Percentiles rank a stretch among this genome's conserved stretches.
Conservation (phyloP, 495 filamentous ascomycete genomes). For the Daldinia loculata region DNA sequence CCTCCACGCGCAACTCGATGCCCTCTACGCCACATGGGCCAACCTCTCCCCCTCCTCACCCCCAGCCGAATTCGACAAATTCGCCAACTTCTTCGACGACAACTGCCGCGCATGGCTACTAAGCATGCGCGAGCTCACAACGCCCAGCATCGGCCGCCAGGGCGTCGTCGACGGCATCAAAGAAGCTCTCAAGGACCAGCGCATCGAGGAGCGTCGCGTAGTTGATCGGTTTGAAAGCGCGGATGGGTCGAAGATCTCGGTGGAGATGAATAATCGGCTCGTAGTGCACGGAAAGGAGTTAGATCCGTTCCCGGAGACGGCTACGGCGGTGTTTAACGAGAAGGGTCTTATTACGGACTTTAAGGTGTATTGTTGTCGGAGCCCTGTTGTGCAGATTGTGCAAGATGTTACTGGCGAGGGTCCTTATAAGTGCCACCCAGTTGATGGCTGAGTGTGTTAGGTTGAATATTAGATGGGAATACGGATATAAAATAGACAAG, state of each 20-base stretch:
- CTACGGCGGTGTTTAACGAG: background rate
- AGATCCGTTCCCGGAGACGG: background rate
- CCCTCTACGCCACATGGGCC: background rate
- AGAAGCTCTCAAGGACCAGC: background rate
- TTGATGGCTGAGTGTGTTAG: background rate
- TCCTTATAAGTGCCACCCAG: background rate
- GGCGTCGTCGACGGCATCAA: background rate
- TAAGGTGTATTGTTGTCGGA: background rate
- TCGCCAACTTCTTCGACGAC: background rate
- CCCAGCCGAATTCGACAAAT: background rate
- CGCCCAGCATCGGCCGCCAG: background rate
- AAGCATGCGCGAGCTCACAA: background rate
- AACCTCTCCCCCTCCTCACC: background rate
- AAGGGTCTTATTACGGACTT: background rate
- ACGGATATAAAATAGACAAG: background rate
- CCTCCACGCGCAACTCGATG: background rate
- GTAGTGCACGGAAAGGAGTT: background rate
- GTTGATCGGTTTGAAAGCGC: background rate
- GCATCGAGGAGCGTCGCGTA: background rate
- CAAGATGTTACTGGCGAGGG: background rate
- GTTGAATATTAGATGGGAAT: background rate
- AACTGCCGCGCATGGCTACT: background rate
- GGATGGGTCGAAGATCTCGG: background rate
- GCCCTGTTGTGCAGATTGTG: background rate
- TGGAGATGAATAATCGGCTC: background rate